phyloP scores from a whole-genome alignment of 192 early-diverging fungal genomes.

The Entophlyctis luteolus region DNA sequence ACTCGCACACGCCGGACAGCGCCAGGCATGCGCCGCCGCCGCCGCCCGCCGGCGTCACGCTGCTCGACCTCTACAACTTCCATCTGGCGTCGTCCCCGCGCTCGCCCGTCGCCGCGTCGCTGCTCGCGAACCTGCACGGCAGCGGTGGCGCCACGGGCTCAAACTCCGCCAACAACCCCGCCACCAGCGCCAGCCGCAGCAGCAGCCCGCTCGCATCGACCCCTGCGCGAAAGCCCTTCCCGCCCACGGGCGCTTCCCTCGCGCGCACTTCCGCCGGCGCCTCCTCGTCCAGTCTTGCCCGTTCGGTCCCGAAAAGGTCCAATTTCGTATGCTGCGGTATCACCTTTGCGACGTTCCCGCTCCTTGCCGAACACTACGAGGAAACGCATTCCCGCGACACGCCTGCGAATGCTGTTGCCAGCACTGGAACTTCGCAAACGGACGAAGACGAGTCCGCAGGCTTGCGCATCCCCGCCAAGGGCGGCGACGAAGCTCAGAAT shows the following conservation, averaged over 20 bases:
- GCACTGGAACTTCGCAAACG: neutral
- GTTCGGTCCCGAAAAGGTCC: conserved; percentile 4
- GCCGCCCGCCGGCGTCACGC: conserved; percentile 1
- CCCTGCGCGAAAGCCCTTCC: neutral
- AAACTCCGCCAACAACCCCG: neutral
- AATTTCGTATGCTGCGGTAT: conserved; percentile 19
- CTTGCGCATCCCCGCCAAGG: conserved; percentile 11
- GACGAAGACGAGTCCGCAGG: neutral
- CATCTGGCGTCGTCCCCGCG: conserved; percentile 17
- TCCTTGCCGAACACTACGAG: conserved; percentile 17
- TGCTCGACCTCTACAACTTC: conserved; percentile 31
- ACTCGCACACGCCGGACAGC: too few relatives aligned
- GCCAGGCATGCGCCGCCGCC: too few relatives aligned
- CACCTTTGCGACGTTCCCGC: conserved; percentile 3
- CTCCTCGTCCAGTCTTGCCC: neutral
- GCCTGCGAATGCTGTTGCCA: neutral
- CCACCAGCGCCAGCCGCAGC: neutral
- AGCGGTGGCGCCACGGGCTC: neutral
- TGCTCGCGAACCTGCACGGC: too few relatives aligned
- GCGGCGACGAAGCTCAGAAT: neutral
- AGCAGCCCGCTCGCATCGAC: neutral
- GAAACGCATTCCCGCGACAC: neutral
- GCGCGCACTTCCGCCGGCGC: neutral
- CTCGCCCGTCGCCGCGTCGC: too few relatives aligned
- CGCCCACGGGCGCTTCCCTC: neutral